Percentiles rank a stretch among this genome's conserved stretches.
phyloP scores from a whole-genome alignment of 2,329 filamentous ascomycete species.

The Fusarium sp. region DNA sequence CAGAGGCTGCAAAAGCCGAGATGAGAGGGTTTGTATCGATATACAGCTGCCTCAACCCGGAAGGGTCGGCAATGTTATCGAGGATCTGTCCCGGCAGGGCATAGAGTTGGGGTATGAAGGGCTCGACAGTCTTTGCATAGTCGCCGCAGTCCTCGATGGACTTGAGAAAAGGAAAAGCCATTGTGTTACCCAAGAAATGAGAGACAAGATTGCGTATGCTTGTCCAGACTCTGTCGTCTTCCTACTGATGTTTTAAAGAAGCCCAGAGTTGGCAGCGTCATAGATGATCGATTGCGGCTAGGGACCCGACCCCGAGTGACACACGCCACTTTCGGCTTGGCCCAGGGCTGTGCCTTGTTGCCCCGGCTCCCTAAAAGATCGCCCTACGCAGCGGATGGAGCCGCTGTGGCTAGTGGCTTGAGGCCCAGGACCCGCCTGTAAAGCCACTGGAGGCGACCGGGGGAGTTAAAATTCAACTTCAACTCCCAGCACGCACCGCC shows the following conservation, averaged over 20 bases:
- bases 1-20: conserved; percentile 72
- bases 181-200: conserved; percentile 46
- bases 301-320: conserved; percentile 16
- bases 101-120: conserved; percentile 74
- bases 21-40: conserved; percentile 85
- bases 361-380: conserved; percentile 15
- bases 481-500: not conserved
- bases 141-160: conserved; percentile 77
- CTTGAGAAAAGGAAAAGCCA: conserved; percentile 77
- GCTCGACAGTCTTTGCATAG: conserved; percentile 75
- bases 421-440: conserved; percentile 15
- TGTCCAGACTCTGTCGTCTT: not conserved
- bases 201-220: not conserved
- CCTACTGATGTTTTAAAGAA: conserved; percentile 27
- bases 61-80: conserved; percentile 65
- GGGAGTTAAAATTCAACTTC: conserved; percentile 26
- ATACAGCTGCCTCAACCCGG: conserved; percentile 75
- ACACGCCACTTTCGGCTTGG: conserved; percentile 3
- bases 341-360: not conserved
- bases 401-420: conserved; percentile 40
- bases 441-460: conserved; percentile 25
- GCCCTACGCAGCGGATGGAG: conserved; percentile 26
- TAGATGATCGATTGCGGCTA: conserved; percentile 22
- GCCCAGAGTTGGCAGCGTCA: conserved; percentile 23
- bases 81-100: conserved; percentile 71